Percentiles rank a stretch among this genome's conserved stretches.
Evolutionary conservation across 2,329 filamentous ascomycete species (phyloP).

Genomic region (Phialophora chinensis): DNA sequence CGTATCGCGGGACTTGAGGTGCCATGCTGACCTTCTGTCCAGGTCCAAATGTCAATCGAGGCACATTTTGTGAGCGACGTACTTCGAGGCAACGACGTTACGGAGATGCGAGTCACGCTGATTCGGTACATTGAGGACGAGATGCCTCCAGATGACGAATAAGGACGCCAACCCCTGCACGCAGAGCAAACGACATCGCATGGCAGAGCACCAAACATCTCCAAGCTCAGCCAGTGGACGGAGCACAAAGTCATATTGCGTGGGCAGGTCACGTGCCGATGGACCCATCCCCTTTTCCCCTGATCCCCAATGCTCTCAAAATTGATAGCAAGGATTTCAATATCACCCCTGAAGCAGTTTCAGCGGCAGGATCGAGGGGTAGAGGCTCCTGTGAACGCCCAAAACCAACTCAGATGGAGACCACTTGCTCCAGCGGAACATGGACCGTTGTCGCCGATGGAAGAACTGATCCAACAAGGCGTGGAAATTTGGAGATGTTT

Average conservation of each 20-base stretch:
- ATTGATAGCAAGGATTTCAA: constrained; percentile 18
- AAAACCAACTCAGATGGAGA: background rate
- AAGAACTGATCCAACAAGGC: background rate
- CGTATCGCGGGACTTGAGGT: constrained; percentile 14
- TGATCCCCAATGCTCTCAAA: background rate
- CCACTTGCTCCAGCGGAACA: background rate
- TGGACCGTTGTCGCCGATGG: background rate
- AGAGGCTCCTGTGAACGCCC: background rate
- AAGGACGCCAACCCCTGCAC: constrained; percentile 42
- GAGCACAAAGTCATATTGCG: background rate
- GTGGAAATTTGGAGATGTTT: constrained; percentile 17
- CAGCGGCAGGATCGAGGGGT: constrained; percentile 19
- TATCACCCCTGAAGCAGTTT: constrained; percentile 32
- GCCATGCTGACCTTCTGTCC: constrained; percentile 31
- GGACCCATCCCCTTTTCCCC: constrained; percentile 15
- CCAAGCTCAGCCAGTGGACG: background rate
- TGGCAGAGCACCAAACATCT: background rate
- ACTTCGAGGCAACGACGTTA: constrained; percentile 89
- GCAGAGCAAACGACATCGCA: background rate
- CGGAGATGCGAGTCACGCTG: constrained; percentile 92
- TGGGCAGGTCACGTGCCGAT: constrained; percentile 8
- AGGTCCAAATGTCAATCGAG: constrained; percentile 96
- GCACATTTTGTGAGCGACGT: constrained; percentile 95
- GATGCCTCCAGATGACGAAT: constrained; percentile 95
- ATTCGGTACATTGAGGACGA: constrained; percentile 97